Conservation (phyloP, 2,329 filamentous ascomycete genomes). For the Lojkania enalia region DNA sequence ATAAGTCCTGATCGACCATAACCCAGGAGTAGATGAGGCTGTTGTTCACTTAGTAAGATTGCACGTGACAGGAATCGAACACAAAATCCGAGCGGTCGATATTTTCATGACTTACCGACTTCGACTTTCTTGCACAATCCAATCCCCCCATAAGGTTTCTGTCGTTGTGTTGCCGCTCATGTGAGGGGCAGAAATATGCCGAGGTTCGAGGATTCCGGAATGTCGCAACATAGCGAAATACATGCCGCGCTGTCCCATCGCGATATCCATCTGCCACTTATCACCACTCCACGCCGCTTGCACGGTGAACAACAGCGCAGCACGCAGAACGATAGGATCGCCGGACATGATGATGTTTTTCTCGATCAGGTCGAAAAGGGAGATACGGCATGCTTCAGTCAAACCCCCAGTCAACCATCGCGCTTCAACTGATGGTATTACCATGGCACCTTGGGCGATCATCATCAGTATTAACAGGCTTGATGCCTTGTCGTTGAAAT, state of each 20-base stretch:
- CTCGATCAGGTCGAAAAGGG: slow-evolving; percentile 71
- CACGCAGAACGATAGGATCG: slow-evolving; percentile 66
- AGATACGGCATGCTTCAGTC: slow-evolving; percentile 72
- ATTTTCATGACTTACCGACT: slow-evolving; percentile 56
- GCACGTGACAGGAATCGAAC: slow-evolving; percentile 22
- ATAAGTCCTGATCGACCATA: slow-evolving; percentile 69
- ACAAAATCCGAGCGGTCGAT: slow-evolving; percentile 14
- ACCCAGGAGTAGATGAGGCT: slow-evolving; percentile 76
- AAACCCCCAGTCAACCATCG: slow-evolving; percentile 67
- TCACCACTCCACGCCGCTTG: slow-evolving; percentile 74
- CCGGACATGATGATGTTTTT: slow-evolving; percentile 70
- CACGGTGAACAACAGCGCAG: slow-evolving; percentile 68
- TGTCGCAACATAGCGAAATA: slow-evolving; percentile 73
- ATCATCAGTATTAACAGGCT: slow-evolving; percentile 70
- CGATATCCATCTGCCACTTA: slow-evolving; percentile 78
- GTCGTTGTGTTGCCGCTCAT: slow-evolving; percentile 50
- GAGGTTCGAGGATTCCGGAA: slow-evolving; percentile 65
- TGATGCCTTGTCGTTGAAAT: slow-evolving; percentile 64
- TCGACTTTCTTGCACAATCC: slow-evolving; percentile 66
- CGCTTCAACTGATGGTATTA: slow-evolving; percentile 67
- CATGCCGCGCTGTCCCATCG: slow-evolving; percentile 74
- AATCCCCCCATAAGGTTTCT: slow-evolving; percentile 63
- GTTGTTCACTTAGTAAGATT: slow-evolving; percentile 21
- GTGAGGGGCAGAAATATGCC: slow-evolving; percentile 50
- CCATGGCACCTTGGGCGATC: slow-evolving; percentile 71